phyloP scores from a whole-genome alignment of 2,329 filamentous ascomycete species.

The Zymoseptoria passerinii region DNA sequence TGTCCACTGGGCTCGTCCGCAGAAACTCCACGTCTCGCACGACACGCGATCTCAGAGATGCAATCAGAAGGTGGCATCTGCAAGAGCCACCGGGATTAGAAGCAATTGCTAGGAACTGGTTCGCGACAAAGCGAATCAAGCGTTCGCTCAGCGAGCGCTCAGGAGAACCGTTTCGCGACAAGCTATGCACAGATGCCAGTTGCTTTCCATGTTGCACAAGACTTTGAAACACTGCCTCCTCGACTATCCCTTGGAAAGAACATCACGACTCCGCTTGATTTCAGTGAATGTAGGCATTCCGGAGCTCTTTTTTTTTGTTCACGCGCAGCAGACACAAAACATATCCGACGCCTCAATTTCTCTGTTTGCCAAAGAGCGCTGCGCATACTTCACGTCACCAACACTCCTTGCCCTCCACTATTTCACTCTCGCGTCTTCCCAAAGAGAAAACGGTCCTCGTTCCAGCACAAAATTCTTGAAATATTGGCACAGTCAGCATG shows the following conservation, averaged over 20 bases:
- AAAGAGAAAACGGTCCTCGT: not conserved
- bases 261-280: not conserved
- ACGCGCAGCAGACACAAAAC: not conserved
- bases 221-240: conserved; percentile 1
- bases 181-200: not conserved
- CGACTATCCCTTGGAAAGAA: conserved; percentile 1
- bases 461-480: not conserved
- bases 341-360: not conserved
- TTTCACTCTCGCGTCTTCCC: too few species aligned
- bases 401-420: not conserved
- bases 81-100: not conserved
- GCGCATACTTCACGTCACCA: too few species aligned
- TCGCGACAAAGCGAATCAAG: not conserved
- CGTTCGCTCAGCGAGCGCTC: not conserved
- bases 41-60: not conserved
- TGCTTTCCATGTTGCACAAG: not conserved
- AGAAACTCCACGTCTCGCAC: too few species aligned
- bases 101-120: not conserved
- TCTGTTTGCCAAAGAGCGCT: not conserved
- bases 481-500: not conserved
- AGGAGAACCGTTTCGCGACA: not conserved
- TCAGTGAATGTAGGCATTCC: not conserved
- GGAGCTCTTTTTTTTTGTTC: not conserved
- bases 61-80: not conserved
- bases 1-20: too few species aligned